Base-by-base conservation (phyloP, 108 stramenopile species). In the Mayamaea pseudoterrestris region DNA sequence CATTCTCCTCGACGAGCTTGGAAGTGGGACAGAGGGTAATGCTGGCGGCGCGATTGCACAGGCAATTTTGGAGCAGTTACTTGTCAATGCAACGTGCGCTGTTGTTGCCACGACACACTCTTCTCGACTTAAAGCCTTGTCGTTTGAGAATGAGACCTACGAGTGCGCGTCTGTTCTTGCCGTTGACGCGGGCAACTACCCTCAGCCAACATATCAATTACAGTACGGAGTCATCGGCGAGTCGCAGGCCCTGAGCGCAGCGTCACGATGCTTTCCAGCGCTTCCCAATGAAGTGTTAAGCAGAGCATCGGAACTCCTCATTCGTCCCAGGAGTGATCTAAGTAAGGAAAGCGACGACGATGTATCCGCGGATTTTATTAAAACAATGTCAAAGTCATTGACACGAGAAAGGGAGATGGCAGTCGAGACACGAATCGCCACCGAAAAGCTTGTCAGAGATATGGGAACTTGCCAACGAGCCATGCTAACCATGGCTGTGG, bases 41-140 rank as follows among this genome's bases (percentile, higher is more conserved):
- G 76, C 81, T 9, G 81, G 81, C 1, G 71, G 76, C 30, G 78
- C 79, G 8, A 65, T 89, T 41, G 68, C 77, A 13, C 78, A 75
- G 55, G 65, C 81, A n/a, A 55, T 89, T 16, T 25, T 89, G 28
- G 86, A 89, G 50, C 70, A 76, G 31, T 22, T 83, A 5, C 58
- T 53, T 8, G 43, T 14, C 22, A 47, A 36, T 13, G 8, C 54
- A 5, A 29, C 17, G 14, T 76, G 65, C 37, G 68, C 56, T 24
- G 37, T 83, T 29, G 77, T 89, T 35, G 80, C 73, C 3, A 89
- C 86, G 2, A 89, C 86, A 0, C 86, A 89, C 48, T 81, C 76
- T 24, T 71, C 79, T 24, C 65, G 77, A 12, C 60, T 89, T 14
- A 89, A 89, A 54, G 61, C 65, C 0, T 55, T 83, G n/a, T 76